Base-by-base conservation (phyloP, 2,329 filamentous ascomycete genomes). In the Ophiosphaerella narmari region DNA sequence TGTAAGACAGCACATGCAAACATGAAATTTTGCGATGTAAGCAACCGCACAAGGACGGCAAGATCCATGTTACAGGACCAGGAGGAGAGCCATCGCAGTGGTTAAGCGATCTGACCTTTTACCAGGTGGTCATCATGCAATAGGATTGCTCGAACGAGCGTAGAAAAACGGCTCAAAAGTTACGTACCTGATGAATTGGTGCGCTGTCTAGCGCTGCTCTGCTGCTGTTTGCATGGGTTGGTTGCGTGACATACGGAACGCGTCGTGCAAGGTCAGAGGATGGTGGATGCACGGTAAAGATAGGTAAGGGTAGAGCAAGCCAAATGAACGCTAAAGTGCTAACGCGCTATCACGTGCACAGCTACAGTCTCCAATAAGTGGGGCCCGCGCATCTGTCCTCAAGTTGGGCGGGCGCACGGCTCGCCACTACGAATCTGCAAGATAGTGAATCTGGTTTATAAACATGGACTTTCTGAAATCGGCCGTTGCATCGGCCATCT, bases 391-490 rank as follows among this genome's bases (percentile, higher is more conserved):
- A 55, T 52, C 50, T 61, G 58, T 54, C 58, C 51, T 56, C 43
- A 51, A 41, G 45, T 31, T 47, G 37, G 31, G 52, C 40, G 44
- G 46, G 24, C 32, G 26, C 33, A 50, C 18, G 13, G n/a, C 11
- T 29, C 46, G 38, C 44, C n/a, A 41, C 38, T 21, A 21, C 18
- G 18, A 26, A 35, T 26, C 34, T 32, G 12, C 12, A 33, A 23
- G 9, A 23, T 5, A 32, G 29, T 26, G 7, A 39, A 24, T 16
- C 18, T 23, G 24, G 33, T 34, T 31, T n/a, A 38, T 43, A 39
- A 37, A 62, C 62, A 99, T 99, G 94, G 92, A 99, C 74, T 97
- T 97, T 70, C 84, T 99, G 70, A 97, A 97, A 77, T 97, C 92
- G 54, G 94, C 94, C 44, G 91, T 97, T 71, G 93, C 92, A 39